Base-by-base conservation (phyloP, 2,329 filamentous ascomycete species). In the Ophiocordyceps camponoti-leonardi region DNA sequence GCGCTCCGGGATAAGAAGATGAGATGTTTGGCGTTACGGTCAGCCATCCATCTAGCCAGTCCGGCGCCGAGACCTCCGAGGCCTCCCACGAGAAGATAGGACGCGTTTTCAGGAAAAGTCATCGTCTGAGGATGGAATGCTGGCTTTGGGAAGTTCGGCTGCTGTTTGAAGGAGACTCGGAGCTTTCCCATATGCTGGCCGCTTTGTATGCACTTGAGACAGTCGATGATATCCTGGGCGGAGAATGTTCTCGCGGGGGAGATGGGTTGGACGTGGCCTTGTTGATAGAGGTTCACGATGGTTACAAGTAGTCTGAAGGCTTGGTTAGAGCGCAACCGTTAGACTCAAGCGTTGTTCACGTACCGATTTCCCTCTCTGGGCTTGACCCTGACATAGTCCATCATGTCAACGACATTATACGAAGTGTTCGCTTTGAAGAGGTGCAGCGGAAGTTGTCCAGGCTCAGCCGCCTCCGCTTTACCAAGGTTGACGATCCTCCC, bases 401-500 rank as follows among this genome's bases (percentile, higher is more conserved):
- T n/a, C 33, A 66, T 35, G 37, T 65, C 63, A 2, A 66, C 44
- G 33, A 54, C 53, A 6, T 49, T 45, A n/a, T 59, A 65, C 4
- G 52, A 53, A 0, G 60, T 54, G 6, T 58, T 62, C 1, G 47
- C 46, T 0, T 58, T 51, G 35, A 75, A 73, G 0, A 58, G 56
- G 0, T 56, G 46, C 68, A 75, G 69, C 3, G 63, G 60, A 2
- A 74, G 57, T 4, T 55, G 51, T 3, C 57, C 62, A 8, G 61
- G 58, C 1, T 61, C 59, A 1, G 53, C 16, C 10, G 64, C 48
- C 42, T 65, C 61, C 14, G 54, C 52, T 41, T 60, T 61, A 2
- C 60, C 61, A 18, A 66, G 56, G 44, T 66, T 63, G 0, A 66
- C 31, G 45, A 66, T 57, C 0, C 43, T 52, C 1, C 64, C 64